These are phyloP conservation scores for Mangifera indica DNA, from an alignment of 345 rosid genomes.

Conservation along the genomic window DNA sequence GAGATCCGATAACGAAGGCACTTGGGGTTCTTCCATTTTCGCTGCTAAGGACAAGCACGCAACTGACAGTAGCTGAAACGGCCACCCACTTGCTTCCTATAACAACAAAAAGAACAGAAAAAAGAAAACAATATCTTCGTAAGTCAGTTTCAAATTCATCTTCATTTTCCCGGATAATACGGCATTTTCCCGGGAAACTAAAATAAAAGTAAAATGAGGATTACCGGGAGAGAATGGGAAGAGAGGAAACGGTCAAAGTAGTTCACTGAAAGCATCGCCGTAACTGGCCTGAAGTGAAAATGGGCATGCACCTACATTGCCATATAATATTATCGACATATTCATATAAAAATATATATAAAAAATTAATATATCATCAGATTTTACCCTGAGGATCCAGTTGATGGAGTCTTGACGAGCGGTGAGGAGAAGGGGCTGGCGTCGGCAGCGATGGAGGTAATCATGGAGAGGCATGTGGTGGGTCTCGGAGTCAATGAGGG, in stretches of 20 bases:
- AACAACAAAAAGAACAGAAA: background rate
- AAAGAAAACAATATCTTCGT: background rate
- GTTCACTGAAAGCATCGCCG: constrained; percentile 55
- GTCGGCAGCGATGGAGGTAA: constrained; percentile 46
- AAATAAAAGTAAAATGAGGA: background rate
- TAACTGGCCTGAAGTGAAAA: constrained; percentile 45
- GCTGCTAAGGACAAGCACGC: constrained; percentile 70
- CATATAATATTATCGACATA: background rate
- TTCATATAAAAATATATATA: background rate
- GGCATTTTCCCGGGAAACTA: constrained; percentile 22
- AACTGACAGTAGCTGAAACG: constrained; percentile 67
- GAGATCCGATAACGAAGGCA: constrained; percentile 52
- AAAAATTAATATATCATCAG: background rate
- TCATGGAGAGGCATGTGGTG: constrained; percentile 37
- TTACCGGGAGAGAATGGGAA: constrained; percentile 44
- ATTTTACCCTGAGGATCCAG: constrained; percentile 60
- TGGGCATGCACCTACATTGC: constrained; percentile 58
- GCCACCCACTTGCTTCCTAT: constrained; percentile 47
- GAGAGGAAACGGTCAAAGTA: constrained; percentile 71
- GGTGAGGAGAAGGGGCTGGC: constrained; percentile 44
- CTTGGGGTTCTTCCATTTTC: constrained; percentile 56
- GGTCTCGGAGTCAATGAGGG: constrained; percentile 41
- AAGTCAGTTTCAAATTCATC: background rate
- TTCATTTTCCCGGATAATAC: constrained; percentile 9
- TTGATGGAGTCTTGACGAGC: constrained; percentile 70